Conservation (phyloP, 345 rosid species). For the Ricinus communis region DNA sequence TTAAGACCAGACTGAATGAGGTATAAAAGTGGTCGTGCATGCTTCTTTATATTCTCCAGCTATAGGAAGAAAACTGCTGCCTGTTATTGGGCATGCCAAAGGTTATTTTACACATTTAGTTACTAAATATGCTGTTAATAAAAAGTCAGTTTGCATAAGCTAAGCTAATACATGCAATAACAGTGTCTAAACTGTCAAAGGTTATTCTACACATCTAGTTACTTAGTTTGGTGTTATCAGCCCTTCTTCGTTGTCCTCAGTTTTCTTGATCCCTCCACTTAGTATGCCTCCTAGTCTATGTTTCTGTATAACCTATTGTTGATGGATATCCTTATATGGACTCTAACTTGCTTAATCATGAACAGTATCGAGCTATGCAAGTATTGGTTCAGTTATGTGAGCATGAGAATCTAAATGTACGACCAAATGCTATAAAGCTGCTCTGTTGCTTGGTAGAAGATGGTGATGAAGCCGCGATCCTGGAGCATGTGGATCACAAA, state of each 20-base stretch:
- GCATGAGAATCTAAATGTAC: slow-evolving; percentile 37
- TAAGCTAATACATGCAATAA: not conserved
- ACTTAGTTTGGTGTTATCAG: not conserved
- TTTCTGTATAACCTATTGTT: slow-evolving; percentile 9
- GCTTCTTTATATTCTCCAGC: not conserved
- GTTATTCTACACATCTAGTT: not conserved
- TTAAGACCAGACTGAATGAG: slow-evolving; percentile 52
- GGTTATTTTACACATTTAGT: not conserved
- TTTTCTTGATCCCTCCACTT: slow-evolving; percentile 10
- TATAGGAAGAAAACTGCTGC: not conserved
- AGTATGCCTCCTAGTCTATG: not conserved
- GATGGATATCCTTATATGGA: slow-evolving; percentile 13
- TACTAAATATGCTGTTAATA: not conserved
- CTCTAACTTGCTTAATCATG: slow-evolving; percentile 22
- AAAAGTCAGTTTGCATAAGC: not conserved
- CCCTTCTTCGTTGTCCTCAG: not conserved
- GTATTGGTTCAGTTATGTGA: slow-evolving; percentile 53
- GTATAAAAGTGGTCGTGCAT: slow-evolving; percentile 31
- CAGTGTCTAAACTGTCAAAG: not conserved
- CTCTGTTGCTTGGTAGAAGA: slow-evolving; percentile 52
- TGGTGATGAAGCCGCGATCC: slow-evolving; percentile 44
- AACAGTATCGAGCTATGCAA: slow-evolving; percentile 56
- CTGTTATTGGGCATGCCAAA: slow-evolving; percentile 9
- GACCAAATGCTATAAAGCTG: slow-evolving; percentile 63
- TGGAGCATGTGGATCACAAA: slow-evolving; percentile 46